Evolutionary conservation across 192 early-diverging fungal species (phyloP).

Genomic region (Coemansia sp.): DNA sequence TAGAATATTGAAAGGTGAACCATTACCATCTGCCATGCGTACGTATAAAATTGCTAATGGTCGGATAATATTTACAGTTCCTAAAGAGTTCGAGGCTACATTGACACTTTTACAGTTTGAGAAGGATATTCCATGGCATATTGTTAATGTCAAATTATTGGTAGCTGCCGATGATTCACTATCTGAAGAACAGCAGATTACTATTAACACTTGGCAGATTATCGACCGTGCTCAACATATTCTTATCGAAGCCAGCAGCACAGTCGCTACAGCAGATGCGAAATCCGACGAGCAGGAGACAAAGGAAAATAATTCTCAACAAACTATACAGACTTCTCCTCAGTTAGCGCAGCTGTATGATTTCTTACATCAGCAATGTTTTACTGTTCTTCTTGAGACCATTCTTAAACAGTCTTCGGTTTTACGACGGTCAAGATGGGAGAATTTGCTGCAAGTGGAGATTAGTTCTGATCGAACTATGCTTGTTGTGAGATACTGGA

Average conservation of each 20-base stretch:
- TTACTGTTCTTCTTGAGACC: conserved; percentile 67
- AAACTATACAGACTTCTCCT: conserved; percentile 21
- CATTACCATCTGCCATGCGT: conserved; percentile 66
- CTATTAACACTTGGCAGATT: conserved; percentile 36
- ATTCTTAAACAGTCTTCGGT: conserved; percentile 61
- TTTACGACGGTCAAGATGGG: conserved; percentile 46
- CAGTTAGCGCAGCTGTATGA: conserved; percentile 74
- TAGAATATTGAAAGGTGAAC: conserved; percentile 70
- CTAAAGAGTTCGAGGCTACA: conserved; percentile 58
- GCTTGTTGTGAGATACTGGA: conserved; percentile 46
- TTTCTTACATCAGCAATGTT: conserved; percentile 67
- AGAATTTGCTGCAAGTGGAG: conserved; percentile 41
- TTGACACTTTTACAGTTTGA: conserved; percentile 69
- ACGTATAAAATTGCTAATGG: conserved; percentile 65
- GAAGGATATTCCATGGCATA: conserved; percentile 63
- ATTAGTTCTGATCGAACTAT: conserved; percentile 28
- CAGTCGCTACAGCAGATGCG: not conserved
- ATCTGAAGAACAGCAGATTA: conserved; percentile 23
- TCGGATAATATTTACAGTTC: conserved; percentile 68
- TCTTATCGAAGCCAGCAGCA: conserved; percentile 20
- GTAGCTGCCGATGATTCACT: conserved; percentile 50
- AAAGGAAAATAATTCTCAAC: not conserved
- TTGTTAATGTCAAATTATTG: conserved; percentile 68
- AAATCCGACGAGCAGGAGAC: not conserved
- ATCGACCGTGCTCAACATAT: conserved; percentile 30